Evolutionary conservation across 1,139 yeast species (phyloP), one percentile per base, ranked within the genome.

Genomic region (Yamadazyma diospyri): DNA sequence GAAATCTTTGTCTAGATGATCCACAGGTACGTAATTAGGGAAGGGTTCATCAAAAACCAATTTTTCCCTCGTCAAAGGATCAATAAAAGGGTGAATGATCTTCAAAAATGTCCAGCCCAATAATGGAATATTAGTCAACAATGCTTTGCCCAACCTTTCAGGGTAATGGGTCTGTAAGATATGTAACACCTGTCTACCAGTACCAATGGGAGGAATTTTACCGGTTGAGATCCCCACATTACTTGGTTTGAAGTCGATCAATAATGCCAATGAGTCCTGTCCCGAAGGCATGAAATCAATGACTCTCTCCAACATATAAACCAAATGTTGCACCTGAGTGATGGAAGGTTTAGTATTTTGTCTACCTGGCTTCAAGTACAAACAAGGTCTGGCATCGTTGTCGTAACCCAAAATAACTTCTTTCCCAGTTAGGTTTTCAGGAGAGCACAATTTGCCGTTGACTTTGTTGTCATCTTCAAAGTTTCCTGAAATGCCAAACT

Each of bases 201-300:
- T 81, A 24, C 83, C 74, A 23, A 92, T 69, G 1, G 96, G 88
- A 3, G 98, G 98, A 31, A 87, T 74, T 56, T 85, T 87, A 12
- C 74, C 50, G 59, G 79, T 56, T 59, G 72, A 61, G 53, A 77
- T 61, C 38, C 82, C 64, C 11, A 61, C 67, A 6, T 73, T 72
- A 20, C 61, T 59, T 1, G 71, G 62, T 44, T 69, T 67, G 47
- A 69, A 69, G 45, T 69, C 76, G 28, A 69, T 69, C 34, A 69
- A 56, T 30, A 69, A 51, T 6, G 75, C 72, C 37, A 69, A 55
- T 5, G 72, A 57, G 41, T 69, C 76, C 45, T 69, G 75, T 20
- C 76, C 76, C 2, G 69, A 53, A 4, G 76, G 76, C 74, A 69
- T 69, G 46, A 51, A 69, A 39, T 66, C 68, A 25, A 69, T 69